Conservation (phyloP, 192 early-diverging fungal genomes). For the Thamnidium elegans region DNA sequence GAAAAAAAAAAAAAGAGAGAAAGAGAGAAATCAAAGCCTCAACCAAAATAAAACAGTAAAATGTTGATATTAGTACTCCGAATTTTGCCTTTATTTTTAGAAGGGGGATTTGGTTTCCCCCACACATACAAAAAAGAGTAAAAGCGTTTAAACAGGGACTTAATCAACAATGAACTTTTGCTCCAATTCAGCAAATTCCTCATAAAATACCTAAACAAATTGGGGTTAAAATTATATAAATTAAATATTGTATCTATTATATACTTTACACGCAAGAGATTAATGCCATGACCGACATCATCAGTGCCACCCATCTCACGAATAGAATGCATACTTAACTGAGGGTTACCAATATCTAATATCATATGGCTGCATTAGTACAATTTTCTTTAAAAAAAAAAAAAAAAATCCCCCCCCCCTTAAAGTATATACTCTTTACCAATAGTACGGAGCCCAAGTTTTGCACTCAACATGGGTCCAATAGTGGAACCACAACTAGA, state of each 20-base stretch:
- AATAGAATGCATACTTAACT: constrained; percentile 96
- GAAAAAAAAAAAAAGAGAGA: neutral
- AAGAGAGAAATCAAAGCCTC: neutral
- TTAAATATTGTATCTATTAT: neutral
- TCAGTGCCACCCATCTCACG: constrained; percentile 88
- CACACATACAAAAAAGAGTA: neutral
- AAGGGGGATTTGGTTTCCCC: too few relatives aligned
- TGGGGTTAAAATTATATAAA: constrained; percentile 15
- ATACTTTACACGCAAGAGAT: constrained; percentile 70
- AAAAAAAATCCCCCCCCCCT: too few relatives aligned
- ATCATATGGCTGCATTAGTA: neutral
- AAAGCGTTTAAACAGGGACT: neutral
- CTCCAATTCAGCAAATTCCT: constrained; percentile 57
- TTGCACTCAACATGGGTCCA: constrained; percentile 92
- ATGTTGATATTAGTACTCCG: too few relatives aligned
- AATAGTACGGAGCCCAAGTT: constrained; percentile 92
- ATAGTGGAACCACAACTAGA: constrained; percentile 95
- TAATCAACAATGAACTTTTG: constrained; percentile 56
- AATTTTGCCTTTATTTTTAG: too few relatives aligned
- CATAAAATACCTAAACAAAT: constrained; percentile 50
- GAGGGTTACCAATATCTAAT: constrained; percentile 90
- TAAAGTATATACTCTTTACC: constrained; percentile 42
- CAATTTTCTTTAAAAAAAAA: too few relatives aligned
- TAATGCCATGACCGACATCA: constrained; percentile 81
- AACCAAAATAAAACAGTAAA: neutral